Evolutionary conservation across 2,329 filamentous ascomycete species (phyloP).

Genomic region (Penicillium decumbens): DNA sequence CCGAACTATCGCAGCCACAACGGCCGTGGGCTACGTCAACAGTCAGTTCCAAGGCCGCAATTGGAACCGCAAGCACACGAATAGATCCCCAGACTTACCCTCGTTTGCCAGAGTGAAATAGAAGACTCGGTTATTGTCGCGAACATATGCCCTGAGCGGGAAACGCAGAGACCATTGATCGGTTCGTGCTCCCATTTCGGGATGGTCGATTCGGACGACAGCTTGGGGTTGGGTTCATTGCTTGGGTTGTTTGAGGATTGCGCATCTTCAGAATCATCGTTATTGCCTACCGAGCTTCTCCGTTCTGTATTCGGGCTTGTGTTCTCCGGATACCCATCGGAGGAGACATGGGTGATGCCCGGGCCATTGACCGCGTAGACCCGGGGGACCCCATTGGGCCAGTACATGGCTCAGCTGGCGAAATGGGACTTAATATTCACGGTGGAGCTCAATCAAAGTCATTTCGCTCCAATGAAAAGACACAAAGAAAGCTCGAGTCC

Average conservation of each 20-base stretch:
- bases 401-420: conserved; percentile 44
- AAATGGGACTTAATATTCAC: conserved; percentile 24
- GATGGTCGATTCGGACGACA: conserved; percentile 27
- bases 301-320: conserved; percentile 19
- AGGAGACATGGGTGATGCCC: conserved; percentile 29
- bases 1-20: conserved; percentile 78
- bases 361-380: conserved; percentile 48
- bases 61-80: background rate
- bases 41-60: conserved; percentile 26
- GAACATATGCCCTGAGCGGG: conserved; percentile 76
- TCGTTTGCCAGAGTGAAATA: conserved; percentile 94
- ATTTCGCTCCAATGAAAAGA: conserved; percentile 28
- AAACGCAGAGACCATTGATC: conserved; percentile 69
- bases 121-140: conserved; percentile 79
- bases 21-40: conserved; percentile 67
- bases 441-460: conserved; percentile 35
- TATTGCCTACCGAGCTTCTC: conserved; percentile 25
- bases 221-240: conserved; percentile 4
- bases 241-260: background rate
- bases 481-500: background rate
- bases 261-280: conserved; percentile 7
- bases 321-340: conserved; percentile 24
- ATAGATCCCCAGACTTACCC: conserved; percentile 53
- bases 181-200: conserved; percentile 54
- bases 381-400: conserved; percentile 48